phyloP scores from a whole-genome alignment of 495 filamentous ascomycete species.

The Recurvomyces mirabilis region DNA sequence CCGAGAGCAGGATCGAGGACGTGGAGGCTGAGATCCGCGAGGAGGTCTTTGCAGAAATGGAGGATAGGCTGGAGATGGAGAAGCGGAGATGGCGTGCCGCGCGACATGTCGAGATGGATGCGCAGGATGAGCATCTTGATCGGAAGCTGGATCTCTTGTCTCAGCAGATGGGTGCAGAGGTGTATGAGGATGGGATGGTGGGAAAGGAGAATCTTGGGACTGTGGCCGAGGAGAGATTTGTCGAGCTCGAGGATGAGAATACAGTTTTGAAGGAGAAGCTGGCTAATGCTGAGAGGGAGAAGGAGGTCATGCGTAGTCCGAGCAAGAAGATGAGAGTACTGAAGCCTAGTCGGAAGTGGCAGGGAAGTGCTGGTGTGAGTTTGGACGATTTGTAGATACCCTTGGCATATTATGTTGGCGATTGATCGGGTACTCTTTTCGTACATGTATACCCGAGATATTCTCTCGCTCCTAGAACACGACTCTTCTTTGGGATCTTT shows the following conservation, averaged over 20 bases:
- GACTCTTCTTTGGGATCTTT: no score
- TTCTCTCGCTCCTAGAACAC: no score
- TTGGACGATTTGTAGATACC: constrained; percentile 19
- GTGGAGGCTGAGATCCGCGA: constrained; percentile 84
- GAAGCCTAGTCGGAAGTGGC: constrained; percentile 30
- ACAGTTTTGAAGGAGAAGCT: constrained; percentile 24
- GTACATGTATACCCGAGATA: no score
- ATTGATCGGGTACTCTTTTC: no score
- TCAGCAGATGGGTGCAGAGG: constrained; percentile 40
- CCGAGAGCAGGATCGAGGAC: constrained; percentile 42
- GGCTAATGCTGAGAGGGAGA: constrained; percentile 26
- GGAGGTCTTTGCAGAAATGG: constrained; percentile 79
- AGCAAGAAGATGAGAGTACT: constrained; percentile 34
- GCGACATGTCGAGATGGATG: constrained; percentile 54
- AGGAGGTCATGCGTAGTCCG: constrained; percentile 24
- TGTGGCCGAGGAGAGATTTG: constrained; percentile 2
- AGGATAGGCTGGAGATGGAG: constrained; percentile 59
- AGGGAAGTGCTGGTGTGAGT: constrained; percentile 22
- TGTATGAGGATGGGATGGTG: constrained; percentile 16
- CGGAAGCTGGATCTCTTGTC: constrained; percentile 80
- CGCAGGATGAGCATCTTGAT: constrained; percentile 72
- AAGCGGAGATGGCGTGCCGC: constrained; percentile 64
- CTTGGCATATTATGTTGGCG: no score
- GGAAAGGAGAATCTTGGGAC: constrained; percentile 9
- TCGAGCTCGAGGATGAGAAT: constrained; percentile 31